These are phyloP conservation scores for Metschnikowia shivogae DNA, from an alignment of 805 yeast species.

Conservation along the genomic window DNA sequence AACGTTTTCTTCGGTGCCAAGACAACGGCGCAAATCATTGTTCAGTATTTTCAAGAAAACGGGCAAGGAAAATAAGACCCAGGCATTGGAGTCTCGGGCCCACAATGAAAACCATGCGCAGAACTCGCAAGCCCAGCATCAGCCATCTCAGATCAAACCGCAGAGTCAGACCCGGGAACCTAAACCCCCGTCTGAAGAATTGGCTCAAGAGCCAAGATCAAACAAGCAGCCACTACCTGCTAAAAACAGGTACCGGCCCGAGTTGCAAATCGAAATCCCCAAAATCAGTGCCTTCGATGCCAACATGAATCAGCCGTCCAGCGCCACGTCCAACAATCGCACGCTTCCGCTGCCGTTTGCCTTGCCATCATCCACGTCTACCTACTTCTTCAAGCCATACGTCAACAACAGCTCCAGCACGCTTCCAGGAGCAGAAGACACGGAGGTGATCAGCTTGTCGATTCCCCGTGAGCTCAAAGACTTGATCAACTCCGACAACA, in stretches of 20 bases:
- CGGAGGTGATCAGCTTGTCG: conserved; percentile 20
- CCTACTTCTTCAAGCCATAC: conserved; percentile 35
- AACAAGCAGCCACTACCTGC: not conserved
- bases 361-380: conserved; percentile 42
- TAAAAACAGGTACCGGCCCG: conserved; percentile 6
- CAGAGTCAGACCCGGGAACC: no score
- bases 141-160: no score
- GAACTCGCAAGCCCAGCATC: no score
- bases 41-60: conserved; percentile 33
- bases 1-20: conserved; percentile 20
- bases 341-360: conserved; percentile 39
- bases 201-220: not conserved
- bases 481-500: conserved; percentile 32
- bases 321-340: conserved; percentile 15
- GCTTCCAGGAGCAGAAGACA: not conserved
- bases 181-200: not conserved
- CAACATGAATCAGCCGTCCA: conserved; percentile 11
- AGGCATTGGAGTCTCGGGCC: not conserved
- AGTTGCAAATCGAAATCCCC: conserved; percentile 16
- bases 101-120: not conserved
- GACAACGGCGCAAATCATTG: conserved; percentile 25
- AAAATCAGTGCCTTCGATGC: conserved; percentile 9
- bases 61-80: not conserved
- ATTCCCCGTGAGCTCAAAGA: conserved; percentile 37
- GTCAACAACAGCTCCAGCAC: conserved; percentile 8